phyloP scores from a whole-genome alignment of 2,329 filamentous ascomycete genomes.

The Fusarium sp. region DNA sequence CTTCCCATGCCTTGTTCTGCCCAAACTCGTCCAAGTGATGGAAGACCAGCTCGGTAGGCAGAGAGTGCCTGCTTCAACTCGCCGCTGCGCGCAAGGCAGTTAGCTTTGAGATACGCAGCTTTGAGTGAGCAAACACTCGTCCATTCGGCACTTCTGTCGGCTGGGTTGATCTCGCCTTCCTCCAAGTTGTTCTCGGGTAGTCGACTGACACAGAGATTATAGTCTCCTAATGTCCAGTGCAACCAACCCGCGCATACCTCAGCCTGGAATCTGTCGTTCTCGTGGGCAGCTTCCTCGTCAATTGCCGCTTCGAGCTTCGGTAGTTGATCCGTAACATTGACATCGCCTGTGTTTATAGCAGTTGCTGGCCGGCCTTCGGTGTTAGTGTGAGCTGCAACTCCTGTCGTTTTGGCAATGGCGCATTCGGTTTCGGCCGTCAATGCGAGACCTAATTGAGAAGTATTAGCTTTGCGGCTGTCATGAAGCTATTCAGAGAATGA shows the following conservation, averaged over 20 bases:
- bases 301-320: slow-evolving; percentile 66
- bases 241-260: slow-evolving; percentile 87
- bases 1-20: slow-evolving; percentile 63
- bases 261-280: slow-evolving; percentile 78
- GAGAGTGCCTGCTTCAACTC: slow-evolving; percentile 68
- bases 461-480: slow-evolving; percentile 17
- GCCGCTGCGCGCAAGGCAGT: slow-evolving; percentile 62
- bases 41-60: slow-evolving; percentile 73
- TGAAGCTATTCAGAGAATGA: slow-evolving; percentile 4
- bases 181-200: slow-evolving; percentile 71
- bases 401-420: slow-evolving; percentile 67
- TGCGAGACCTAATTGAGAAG: slow-evolving; percentile 66
- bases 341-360: slow-evolving; percentile 53
- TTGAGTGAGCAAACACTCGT: slow-evolving; percentile 85
- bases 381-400: slow-evolving; percentile 39
- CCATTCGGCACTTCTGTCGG: slow-evolving; percentile 74
- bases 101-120: slow-evolving; percentile 80
- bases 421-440: slow-evolving; percentile 76
- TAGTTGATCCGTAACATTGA: slow-evolving; percentile 58
- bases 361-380: slow-evolving; percentile 53
- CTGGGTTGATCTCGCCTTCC: slow-evolving; percentile 62
- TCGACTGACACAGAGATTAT: slow-evolving; percentile 62
- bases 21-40: slow-evolving; percentile 68
- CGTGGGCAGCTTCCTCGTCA: slow-evolving; percentile 63
- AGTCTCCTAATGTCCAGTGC: slow-evolving; percentile 80